A percentile compares a stretch with the other conserved stretches of the same genome.
These are phyloP conservation scores for Aureobasidium sp. DNA, from an alignment of 2,329 filamentous ascomycete species.

Conservation along the genomic window DNA sequence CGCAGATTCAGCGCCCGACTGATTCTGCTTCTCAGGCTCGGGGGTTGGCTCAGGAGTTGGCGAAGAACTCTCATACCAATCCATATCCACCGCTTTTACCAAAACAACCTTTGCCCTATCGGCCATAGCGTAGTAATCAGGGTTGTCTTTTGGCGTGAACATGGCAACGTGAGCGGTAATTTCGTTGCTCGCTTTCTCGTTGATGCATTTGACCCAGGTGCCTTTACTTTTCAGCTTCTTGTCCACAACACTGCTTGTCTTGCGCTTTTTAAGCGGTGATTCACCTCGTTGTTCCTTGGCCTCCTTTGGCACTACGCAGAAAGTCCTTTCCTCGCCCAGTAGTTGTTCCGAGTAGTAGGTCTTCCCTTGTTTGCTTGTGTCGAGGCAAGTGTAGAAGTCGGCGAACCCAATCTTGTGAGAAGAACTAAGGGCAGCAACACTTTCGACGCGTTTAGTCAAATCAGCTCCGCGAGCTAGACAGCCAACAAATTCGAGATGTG, in stretches of 20 bases:
- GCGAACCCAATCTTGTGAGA: conserved; percentile 69
- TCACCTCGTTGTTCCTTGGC: conserved; percentile 23
- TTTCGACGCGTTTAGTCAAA: conserved; percentile 64
- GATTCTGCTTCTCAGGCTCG: conserved; percentile 3
- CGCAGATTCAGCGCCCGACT: neutral
- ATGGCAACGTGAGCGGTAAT: conserved; percentile 72
- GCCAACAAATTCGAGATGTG: conserved; percentile 88
- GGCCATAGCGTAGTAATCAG: conserved; percentile 62
- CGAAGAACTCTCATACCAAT: conserved; percentile 25
- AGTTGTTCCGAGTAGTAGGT: conserved; percentile 50
- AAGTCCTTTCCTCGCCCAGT: conserved; percentile 68
- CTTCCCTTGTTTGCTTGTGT: conserved; percentile 49
- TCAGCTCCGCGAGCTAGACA: conserved; percentile 81
- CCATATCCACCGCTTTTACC: conserved; percentile 48
- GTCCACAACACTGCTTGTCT: conserved; percentile 23
- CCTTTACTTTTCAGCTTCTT: conserved; percentile 32
- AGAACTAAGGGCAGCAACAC: conserved; percentile 56
- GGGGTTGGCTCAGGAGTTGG: neutral
- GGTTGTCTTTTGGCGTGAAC: conserved; percentile 67
- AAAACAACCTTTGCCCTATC: conserved; percentile 59
- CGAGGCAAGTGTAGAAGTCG: conserved; percentile 82
- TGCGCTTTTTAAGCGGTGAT: conserved; percentile 20
- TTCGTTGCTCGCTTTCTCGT: conserved; percentile 74
- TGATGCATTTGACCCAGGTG: conserved; percentile 65
- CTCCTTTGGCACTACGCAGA: conserved; percentile 70